Percentiles rank a stretch among this genome's conserved stretches.
These are phyloP conservation scores for Magnusiomyces paraingens DNA, from an alignment of 1,139 yeast species.

Conservation along the genomic window DNA sequence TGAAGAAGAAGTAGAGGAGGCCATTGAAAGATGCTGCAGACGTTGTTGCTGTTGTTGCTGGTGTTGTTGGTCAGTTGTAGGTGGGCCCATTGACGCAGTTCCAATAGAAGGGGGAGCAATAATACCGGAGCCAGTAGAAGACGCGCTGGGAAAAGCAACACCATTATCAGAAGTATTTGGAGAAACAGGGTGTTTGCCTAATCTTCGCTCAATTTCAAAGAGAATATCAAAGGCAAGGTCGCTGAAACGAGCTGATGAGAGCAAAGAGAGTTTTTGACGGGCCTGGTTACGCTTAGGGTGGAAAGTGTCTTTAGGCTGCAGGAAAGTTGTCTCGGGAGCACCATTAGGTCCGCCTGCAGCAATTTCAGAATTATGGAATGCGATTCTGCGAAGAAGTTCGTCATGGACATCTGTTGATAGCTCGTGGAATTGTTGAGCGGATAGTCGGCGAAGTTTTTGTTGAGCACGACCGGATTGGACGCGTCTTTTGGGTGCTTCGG, in stretches of 20 bases:
- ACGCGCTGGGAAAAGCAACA: background rate
- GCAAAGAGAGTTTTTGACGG: constrained; percentile 79
- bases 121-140: background rate
- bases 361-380: constrained; percentile 26
- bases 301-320: constrained; percentile 38
- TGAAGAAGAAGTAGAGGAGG: no score
- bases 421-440: constrained; percentile 81
- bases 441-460: constrained; percentile 72
- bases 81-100: background rate
- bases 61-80: background rate
- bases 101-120: no score
- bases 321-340: constrained; percentile 20
- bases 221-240: constrained; percentile 88
- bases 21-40: background rate
- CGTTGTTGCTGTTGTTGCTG: constrained; percentile 26
- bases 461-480: constrained; percentile 55
- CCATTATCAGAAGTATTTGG: constrained; percentile 4
- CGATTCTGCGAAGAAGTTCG: constrained; percentile 71
- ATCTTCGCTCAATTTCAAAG: constrained; percentile 78
- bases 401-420: constrained; percentile 90
- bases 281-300: constrained; percentile 97
- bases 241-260: constrained; percentile 75
- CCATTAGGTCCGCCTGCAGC: constrained; percentile 1
- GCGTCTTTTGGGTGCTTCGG: constrained; percentile 11
- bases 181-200: constrained; percentile 24